These are phyloP conservation scores for Paramecium sonneborni DNA, from an alignment of 73 alveolate genomes.

Conservation along the genomic window DNA sequence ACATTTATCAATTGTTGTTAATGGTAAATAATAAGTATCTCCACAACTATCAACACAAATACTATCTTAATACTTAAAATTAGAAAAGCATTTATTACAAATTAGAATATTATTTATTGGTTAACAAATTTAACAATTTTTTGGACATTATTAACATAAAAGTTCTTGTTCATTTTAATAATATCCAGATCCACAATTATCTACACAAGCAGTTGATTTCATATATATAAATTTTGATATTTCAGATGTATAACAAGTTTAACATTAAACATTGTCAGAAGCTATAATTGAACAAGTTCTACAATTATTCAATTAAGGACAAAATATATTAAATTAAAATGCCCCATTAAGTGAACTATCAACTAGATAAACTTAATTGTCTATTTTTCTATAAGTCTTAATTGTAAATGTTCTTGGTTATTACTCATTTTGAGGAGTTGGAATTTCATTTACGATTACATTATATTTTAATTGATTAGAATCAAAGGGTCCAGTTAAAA, in stretches of 20 bases:
- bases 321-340: neutral
- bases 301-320: slow-evolving; percentile 42
- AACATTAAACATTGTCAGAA: neutral
- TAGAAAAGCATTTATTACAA: neutral
- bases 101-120: neutral
- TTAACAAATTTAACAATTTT: neutral
- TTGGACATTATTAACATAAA: neutral
- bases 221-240: neutral
- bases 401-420: neutral
- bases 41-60: slow-evolving; percentile 27
- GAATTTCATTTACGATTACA: neutral
- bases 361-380: neutral
- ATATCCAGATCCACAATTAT: slow-evolving; percentile 27
- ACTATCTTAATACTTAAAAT: neutral
- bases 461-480: neutral
- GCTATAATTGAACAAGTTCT: neutral
- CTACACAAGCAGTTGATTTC: neutral
- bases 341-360: neutral
- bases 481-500: neutral
- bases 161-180: neutral
- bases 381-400: neutral
- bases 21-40: neutral
- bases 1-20: neutral
- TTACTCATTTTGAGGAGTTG: neutral
- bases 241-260: neutral